Evolutionary conservation across 164 flowering plant genomes (phyloP), one percentile per base, ranked within the genome.

Genomic region (Euptelea pleiosperma): DNA sequence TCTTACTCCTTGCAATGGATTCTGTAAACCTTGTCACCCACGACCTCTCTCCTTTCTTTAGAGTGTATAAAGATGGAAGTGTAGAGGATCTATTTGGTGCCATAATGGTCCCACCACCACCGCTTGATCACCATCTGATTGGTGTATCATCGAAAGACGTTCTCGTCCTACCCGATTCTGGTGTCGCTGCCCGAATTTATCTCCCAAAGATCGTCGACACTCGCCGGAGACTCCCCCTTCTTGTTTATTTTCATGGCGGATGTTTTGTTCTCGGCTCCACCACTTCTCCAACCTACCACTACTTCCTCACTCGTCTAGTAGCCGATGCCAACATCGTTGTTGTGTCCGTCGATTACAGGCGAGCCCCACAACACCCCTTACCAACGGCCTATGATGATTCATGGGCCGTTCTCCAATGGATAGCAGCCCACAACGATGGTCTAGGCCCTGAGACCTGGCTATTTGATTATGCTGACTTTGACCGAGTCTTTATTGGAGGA

Each of bases 321-420:
- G 34, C 67, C 3, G 28, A 56, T 28, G 61, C 76, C 14, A 56
- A 66, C 9, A 65, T 52, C 2, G 12, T 74, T 2, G 71, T 65
- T 1, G 67, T 77, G 5, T 74, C 81, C 0, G 69, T 77, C 0
- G 37, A 71, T 5, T 77, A 77, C 57, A 25, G 78, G 21, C 39
- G 51, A 4, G 72, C 72, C n/a, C 78, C 82, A 0, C 80, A 75
- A 59, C 63, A 73, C 56, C 75, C 71, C 3, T 25, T 77, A 3
- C 84, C 84, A 0, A 40, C 58, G 0, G 67, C 70, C 6, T 77
- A 75, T 49, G 73, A 77, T 1, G 84, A 80, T 22, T 50, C 79
- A 1, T 77, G 73, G 73, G 70, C 60, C 0, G 75, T 75, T 0
- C 46, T 75, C 41, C 36, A 70, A 41, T 78, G 82, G 82, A 61